Evolutionary conservation across 306 rosid species (phyloP).

Genomic region (Cicer arietinum): DNA sequence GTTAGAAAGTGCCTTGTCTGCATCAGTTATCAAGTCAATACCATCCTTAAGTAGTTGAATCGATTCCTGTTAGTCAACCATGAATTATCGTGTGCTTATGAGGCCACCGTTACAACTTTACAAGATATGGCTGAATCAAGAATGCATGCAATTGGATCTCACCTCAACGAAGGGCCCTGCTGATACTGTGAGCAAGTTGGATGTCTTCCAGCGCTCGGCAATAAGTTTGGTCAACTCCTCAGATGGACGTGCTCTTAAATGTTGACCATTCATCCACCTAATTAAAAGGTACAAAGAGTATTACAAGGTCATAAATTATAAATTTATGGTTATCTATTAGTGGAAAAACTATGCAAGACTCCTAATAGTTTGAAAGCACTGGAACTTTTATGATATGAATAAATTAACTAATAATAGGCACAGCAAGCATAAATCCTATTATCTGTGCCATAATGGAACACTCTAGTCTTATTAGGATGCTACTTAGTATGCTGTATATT

Average conservation of each 20-base stretch:
- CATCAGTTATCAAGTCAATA: constrained; percentile 81
- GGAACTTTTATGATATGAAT: constrained; percentile 9
- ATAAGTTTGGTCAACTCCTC: constrained; percentile 71
- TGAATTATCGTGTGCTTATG: constrained; percentile 26
- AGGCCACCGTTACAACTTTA: background rate
- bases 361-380: background rate
- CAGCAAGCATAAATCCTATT: constrained; percentile 23
- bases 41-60: constrained; percentile 85
- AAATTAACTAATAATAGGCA: background rate
- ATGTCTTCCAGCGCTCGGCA: constrained; percentile 77
- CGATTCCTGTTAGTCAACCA: constrained; percentile 65
- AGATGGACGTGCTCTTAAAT: constrained; percentile 74
- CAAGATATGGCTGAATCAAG: constrained; percentile 11
- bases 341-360: constrained; percentile 22
- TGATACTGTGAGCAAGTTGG: constrained; percentile 66
- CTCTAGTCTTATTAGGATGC: too few species aligned
- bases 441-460: background rate
- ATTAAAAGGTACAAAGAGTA: constrained; percentile 28
- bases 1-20: constrained; percentile 74
- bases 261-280: constrained; percentile 99
- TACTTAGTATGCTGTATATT: too few species aligned
- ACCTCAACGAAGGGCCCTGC: constrained; percentile 76
- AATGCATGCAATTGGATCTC: constrained; percentile 48
- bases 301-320: constrained; percentile 11
- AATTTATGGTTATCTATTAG: background rate